Evolutionary conservation across 306 rosid species (phyloP).

Genomic region (Geum urbanum): DNA sequence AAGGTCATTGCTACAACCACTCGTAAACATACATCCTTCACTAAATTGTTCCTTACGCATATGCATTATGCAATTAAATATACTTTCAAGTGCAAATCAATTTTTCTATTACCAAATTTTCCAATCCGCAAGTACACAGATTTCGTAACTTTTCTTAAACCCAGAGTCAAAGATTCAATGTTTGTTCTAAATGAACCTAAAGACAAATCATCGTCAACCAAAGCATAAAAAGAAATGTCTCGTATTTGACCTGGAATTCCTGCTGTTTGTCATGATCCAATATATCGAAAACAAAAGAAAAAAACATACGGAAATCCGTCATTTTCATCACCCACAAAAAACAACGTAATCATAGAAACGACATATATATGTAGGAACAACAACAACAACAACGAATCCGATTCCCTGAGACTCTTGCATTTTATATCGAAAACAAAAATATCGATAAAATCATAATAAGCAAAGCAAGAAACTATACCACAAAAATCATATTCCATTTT

Average conservation of each 20-base stretch:
- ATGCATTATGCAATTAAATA: neutral
- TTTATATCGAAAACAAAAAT: too few species aligned
- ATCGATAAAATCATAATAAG: neutral
- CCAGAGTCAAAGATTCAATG: neutral
- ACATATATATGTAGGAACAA: too few species aligned
- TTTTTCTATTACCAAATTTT: neutral
- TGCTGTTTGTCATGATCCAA: neutral
- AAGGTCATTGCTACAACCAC: neutral
- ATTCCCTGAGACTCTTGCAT: neutral
- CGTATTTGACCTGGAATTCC: neutral
- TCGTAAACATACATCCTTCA: neutral
- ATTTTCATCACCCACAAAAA: neutral
- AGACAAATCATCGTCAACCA: neutral
- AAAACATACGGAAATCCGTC: neutral
- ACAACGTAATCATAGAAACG: neutral
- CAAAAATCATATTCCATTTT: neutral
- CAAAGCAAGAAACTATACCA: too few species aligned
- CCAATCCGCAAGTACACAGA: neutral
- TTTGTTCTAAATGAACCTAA: neutral
- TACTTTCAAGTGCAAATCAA: neutral
- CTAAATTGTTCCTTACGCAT: too few species aligned
- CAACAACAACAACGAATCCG: too few species aligned
- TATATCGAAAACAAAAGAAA: neutral
- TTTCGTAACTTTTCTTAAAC: neutral
- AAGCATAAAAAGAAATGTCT: neutral